A percentile compares a stretch with the other conserved stretches of the same genome.
phyloP scores from a whole-genome alignment of 78 protist species.

The Trichosphaerium sp. region DNA sequence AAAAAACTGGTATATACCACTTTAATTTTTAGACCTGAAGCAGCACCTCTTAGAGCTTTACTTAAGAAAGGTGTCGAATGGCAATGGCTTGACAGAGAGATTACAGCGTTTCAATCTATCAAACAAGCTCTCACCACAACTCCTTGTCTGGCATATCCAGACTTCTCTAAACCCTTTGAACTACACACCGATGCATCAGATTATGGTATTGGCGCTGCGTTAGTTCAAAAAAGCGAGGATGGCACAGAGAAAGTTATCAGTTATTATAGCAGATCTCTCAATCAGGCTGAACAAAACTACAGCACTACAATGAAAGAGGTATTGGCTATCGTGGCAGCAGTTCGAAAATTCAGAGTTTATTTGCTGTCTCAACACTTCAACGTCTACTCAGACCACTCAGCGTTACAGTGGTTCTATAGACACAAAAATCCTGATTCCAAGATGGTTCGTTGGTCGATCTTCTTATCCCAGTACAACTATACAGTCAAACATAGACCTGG shows the following conservation, averaged over 20 bases:
- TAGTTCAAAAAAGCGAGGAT: neutral
- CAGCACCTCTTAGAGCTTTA: neutral
- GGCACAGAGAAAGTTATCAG: conserved; percentile 1
- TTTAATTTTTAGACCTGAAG: too few species aligned
- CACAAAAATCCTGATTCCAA: neutral
- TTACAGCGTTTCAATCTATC: neutral
- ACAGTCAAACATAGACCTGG: neutral
- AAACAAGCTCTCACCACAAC: neutral
- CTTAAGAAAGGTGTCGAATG: neutral
- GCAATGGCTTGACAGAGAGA: neutral
- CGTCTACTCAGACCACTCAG: conserved; percentile 21
- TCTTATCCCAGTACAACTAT: neutral
- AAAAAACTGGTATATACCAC: too few species aligned
- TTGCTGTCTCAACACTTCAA: neutral
- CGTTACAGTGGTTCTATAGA: neutral
- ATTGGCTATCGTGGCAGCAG: conserved; percentile 1
- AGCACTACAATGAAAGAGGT: conserved; percentile 6
- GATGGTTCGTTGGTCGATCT: neutral
- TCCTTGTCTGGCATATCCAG: neutral
- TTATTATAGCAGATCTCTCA: conserved; percentile 4
- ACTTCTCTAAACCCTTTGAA: neutral
- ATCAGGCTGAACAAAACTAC: conserved; percentile 8
- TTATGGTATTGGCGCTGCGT: conserved; percentile 15
- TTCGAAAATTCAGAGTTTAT: neutral
- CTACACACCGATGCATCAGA: conserved; percentile 24